phyloP scores from a whole-genome alignment of 495 filamentous ascomycete genomes.

The Paragyromitra xinjiangensis region DNA sequence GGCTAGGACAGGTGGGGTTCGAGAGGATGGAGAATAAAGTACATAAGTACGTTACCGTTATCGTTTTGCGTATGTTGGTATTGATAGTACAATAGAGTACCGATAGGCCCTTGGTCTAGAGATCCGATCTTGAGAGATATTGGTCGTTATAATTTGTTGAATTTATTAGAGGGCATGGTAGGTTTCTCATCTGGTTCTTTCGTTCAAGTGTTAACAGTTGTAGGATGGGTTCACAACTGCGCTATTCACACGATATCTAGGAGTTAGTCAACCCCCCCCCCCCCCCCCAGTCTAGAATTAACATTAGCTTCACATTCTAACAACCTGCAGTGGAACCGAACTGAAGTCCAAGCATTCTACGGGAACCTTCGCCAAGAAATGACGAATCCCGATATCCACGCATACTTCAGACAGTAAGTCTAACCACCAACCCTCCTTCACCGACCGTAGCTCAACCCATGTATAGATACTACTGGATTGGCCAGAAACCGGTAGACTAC shows the following conservation, averaged over 20 bases:
- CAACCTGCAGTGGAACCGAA: slow-evolving; percentile 42
- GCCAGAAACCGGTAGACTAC: slow-evolving; percentile 36
- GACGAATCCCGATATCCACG: slow-evolving; percentile 34
- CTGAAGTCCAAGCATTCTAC: slow-evolving; percentile 51
- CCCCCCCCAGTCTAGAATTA: too few relatives aligned
- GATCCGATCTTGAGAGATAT: slow-evolving; percentile 40
- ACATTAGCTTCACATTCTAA: neutral
- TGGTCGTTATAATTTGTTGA: slow-evolving; percentile 50
- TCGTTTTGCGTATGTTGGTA: neutral
- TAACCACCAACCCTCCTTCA: too few relatives aligned
- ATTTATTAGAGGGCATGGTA: slow-evolving; percentile 52
- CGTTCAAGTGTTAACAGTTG: neutral
- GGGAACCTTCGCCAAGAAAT: slow-evolving; percentile 47
- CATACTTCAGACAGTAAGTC: slow-evolving; percentile 47
- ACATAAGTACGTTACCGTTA: slow-evolving; percentile 22
- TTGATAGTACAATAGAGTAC: slow-evolving; percentile 8
- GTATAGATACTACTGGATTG: slow-evolving; percentile 45
- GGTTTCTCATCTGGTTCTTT: neutral
- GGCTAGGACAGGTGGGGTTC: slow-evolving; percentile 30
- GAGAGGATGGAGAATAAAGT: slow-evolving; percentile 17
- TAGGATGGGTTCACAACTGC: slow-evolving; percentile 54
- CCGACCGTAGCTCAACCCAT: neutral
- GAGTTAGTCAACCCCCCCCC: slow-evolving; percentile 18
- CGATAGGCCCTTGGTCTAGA: slow-evolving; percentile 43
- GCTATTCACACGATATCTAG: slow-evolving; percentile 46